Percentiles rank a stretch among this genome's conserved stretches.
Conservation (phyloP, 2,329 filamentous ascomycete genomes). For the Sphaerulina populicola region DNA sequence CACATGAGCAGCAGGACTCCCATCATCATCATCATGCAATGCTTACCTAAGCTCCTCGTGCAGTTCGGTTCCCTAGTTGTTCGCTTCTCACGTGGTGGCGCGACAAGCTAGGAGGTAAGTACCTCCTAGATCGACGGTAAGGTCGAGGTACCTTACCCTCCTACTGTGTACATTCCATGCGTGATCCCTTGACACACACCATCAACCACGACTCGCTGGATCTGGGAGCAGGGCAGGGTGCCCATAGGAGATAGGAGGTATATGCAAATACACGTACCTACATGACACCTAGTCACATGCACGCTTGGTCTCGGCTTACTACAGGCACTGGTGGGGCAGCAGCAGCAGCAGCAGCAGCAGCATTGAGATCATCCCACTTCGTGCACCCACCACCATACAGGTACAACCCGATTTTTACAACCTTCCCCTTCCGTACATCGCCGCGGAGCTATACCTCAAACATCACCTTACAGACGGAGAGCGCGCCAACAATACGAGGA, state of each 20-base stretch:
- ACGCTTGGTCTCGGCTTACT: not conserved
- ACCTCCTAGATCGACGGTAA: too few species aligned
- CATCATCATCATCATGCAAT: not conserved
- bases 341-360: not conserved
- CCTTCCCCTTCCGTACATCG: not conserved
- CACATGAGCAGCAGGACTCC: not conserved
- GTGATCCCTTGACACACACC: not conserved
- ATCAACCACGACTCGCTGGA: too few species aligned
- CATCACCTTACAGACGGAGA: not conserved
- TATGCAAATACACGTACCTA: not conserved
- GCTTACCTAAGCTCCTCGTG: not conserved
- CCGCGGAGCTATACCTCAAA: not conserved
- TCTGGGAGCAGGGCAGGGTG: not conserved
- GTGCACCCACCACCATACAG: not conserved
- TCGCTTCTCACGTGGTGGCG: not conserved
- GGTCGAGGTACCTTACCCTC: not conserved
- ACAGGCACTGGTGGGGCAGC: not conserved
- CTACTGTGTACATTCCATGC: not conserved
- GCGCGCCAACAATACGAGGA: not conserved
- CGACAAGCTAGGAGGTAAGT: too few species aligned
- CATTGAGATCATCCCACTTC: not conserved
- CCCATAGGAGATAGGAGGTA: not conserved
- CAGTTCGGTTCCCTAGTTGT: too few species aligned
- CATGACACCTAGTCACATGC: not conserved
- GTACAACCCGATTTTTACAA: not conserved